phyloP scores from a whole-genome alignment of 495 filamentous ascomycete species.

The Annulohypoxylon bovei region DNA sequence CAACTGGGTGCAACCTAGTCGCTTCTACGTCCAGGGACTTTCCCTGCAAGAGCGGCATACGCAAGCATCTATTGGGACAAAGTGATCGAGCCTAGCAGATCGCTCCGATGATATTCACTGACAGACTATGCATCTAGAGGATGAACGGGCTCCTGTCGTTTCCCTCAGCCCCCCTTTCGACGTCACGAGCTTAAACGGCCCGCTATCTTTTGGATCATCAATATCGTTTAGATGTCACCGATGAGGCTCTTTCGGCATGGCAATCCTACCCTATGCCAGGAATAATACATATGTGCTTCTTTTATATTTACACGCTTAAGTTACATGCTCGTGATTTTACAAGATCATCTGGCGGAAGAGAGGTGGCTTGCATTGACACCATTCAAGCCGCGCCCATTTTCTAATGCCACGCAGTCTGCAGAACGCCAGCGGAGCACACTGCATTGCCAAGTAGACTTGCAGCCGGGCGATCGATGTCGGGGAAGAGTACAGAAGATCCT shows the following conservation, averaged over 20 bases:
- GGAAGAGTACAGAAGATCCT: constrained; percentile 22
- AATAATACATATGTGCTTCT: constrained; percentile 13
- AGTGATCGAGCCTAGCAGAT: constrained; percentile 32
- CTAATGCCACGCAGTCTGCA: constrained; percentile 39
- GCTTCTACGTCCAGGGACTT: constrained; percentile 23
- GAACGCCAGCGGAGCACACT: constrained; percentile 33
- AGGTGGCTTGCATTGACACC: constrained; percentile 38
- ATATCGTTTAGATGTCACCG: constrained; percentile 7
- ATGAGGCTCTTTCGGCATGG: constrained; percentile 38
- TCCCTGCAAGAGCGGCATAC: constrained; percentile 38
- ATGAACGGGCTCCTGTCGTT: background rate
- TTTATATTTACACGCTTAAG: background rate
- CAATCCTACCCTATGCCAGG: constrained; percentile 26
- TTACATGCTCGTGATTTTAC: constrained; percentile 2
- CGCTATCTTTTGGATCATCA: background rate
- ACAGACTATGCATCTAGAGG: background rate
- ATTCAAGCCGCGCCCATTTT: constrained; percentile 19
- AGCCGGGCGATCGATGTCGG: constrained; percentile 36
- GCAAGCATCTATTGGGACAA: constrained; percentile 34
- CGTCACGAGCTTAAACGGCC: background rate
- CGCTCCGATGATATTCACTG: constrained; percentile 24
- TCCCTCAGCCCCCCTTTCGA: background rate
- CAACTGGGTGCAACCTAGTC: constrained; percentile 34
- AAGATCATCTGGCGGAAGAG: constrained; percentile 15
- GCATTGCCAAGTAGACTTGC: constrained; percentile 39